Percentiles rank a stretch among this genome's conserved stretches.
These are phyloP conservation scores for Tubosaeta sp. DNA, from an alignment of 768 basidiomycete genomes.

Conservation along the genomic window DNA sequence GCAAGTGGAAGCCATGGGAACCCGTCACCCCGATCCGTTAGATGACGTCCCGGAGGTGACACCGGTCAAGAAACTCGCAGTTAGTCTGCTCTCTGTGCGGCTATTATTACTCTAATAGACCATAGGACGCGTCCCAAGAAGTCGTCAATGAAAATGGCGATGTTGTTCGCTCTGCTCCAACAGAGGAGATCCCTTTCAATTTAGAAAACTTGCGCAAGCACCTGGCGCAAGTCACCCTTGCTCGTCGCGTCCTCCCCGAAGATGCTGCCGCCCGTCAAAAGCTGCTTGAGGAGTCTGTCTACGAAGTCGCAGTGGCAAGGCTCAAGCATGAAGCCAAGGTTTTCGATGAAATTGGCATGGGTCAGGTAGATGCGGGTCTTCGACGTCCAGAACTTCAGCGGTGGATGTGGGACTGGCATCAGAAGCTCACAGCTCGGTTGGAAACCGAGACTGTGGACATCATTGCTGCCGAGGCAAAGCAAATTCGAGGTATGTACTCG, in stretches of 20 bases:
- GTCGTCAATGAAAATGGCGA: slow-evolving; percentile 17
- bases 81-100: slow-evolving; percentile 12
- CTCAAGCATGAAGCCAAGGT: slow-evolving; percentile 58
- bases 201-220: slow-evolving; percentile 66
- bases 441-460: slow-evolving; percentile 49
- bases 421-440: slow-evolving; percentile 48
- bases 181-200: slow-evolving; percentile 64
- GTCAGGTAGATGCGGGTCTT: slow-evolving; percentile 39
- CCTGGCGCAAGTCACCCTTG: slow-evolving; percentile 58
- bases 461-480: slow-evolving; percentile 31
- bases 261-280: slow-evolving; percentile 75
- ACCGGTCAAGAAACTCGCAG: slow-evolving; percentile 53
- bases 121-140: slow-evolving; percentile 17
- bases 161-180: slow-evolving; percentile 16
- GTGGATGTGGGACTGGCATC: slow-evolving; percentile 90
- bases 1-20: slow-evolving; percentile 46
- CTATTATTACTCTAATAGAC: background rate
- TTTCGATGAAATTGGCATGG: slow-evolving; percentile 57
- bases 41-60: slow-evolving; percentile 53
- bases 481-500: slow-evolving; percentile 17
- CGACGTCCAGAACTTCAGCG: slow-evolving; percentile 51
- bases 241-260: slow-evolving; percentile 58
- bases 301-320: slow-evolving; percentile 74
- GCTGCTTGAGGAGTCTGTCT: slow-evolving; percentile 79
- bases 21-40: slow-evolving; percentile 38